phyloP scores from a whole-genome alignment of 257 asterid genomes.

The Nicotiana undulata region DNA sequence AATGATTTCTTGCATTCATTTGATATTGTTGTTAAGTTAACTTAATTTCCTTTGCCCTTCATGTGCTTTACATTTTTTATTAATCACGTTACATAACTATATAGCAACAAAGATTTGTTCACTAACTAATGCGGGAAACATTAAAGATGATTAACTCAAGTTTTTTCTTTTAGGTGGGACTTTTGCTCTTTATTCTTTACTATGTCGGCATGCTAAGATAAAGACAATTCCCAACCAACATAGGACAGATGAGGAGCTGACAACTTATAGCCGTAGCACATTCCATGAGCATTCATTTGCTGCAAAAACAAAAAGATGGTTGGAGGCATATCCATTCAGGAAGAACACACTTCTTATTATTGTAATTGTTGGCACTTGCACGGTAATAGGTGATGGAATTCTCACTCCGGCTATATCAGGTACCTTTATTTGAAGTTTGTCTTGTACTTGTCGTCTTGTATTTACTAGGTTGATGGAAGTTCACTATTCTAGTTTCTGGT shows the following conservation, averaged over 20 bases:
- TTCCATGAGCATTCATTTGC: slow-evolving; percentile 89
- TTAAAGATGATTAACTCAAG: not conserved
- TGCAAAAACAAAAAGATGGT: slow-evolving; percentile 84
- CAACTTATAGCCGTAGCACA: slow-evolving; percentile 88
- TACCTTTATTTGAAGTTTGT: slow-evolving; percentile 14
- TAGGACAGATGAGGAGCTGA: slow-evolving; percentile 95
- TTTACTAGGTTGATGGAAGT: not conserved
- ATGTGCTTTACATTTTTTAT: not conserved
- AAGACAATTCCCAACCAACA: slow-evolving; percentile 91
- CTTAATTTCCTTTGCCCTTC: not conserved
- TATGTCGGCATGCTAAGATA: slow-evolving; percentile 93
- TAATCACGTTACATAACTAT: not conserved
- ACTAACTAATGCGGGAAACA: not conserved
- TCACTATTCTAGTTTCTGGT: not conserved
- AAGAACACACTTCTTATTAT: slow-evolving; percentile 69
- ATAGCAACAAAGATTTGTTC: not conserved
- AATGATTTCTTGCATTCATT: not conserved
- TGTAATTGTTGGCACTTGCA: slow-evolving; percentile 87
- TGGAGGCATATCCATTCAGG: slow-evolving; percentile 61
- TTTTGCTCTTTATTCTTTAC: slow-evolving; percentile 89
- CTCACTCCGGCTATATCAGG: slow-evolving; percentile 99
- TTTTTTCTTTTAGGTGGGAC: slow-evolving; percentile 59
- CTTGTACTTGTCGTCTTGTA: not conserved
- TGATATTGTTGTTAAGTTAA: not conserved
- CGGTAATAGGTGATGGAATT: slow-evolving; percentile 97